Evolutionary conservation across 139 green algal species (phyloP), one percentile per base, ranked within the genome.

Genomic region (Closterium sp.): DNA sequence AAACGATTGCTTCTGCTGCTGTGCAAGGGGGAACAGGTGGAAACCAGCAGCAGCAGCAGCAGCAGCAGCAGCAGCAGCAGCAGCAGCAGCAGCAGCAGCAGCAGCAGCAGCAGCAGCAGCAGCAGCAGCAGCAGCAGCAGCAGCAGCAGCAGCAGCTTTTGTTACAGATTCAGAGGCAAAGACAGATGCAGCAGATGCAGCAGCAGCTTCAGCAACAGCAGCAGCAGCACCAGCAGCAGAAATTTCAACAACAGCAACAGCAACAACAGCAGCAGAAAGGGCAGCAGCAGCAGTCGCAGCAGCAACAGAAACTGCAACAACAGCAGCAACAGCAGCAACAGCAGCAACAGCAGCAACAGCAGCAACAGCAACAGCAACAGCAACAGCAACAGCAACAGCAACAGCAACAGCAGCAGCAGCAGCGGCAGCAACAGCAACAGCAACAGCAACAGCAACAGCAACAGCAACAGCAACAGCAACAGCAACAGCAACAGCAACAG

Each of bases 91-190:
- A n/a, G n/a, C n/a, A n/a, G n/a, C n/a, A n/a, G n/a, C n/a, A n/a
- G n/a, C n/a, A n/a, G n/a, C n/a, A n/a, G n/a, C n/a, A n/a, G n/a
- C n/a, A n/a, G n/a, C n/a, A n/a, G n/a, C n/a, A n/a, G n/a, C n/a
- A n/a, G n/a, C n/a, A n/a, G n/a, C n/a, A n/a, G n/a, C n/a, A n/a
- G n/a, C n/a, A 16, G 86, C 86, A 89, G 86, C 86, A 89, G 31
- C 86, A 89, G 86, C 86, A 89, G 86, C 86, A 66, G 86, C 35
- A 89, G 30, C 86, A 89, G 86, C 86, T 33, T 32, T 21, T 34
- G 87, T n/a, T 33, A n/a, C 87, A 91, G 33, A 35, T 34, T 86
- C 83, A 86, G 83, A 32, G 30, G 83, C 83, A 86, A 23, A 32
- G 30, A 33, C 83, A 86, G 31, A 33, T 33, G n/a, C n/a, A 32